Base-by-base conservation (phyloP, 345 rosid genomes). In the Boechera retrofracta region DNA sequence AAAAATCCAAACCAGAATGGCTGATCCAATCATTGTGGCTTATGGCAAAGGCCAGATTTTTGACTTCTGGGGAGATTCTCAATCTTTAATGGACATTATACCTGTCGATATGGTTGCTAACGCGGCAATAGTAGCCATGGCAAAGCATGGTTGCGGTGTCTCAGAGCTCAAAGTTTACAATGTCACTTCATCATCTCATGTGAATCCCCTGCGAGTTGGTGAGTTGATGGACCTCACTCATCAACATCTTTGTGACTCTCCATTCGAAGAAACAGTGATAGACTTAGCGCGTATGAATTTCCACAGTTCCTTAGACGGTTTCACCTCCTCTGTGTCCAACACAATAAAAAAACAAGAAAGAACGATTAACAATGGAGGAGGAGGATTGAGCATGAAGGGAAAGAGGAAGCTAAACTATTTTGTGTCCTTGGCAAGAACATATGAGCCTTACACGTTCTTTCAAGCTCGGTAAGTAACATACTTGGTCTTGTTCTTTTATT, bases 1-100 rank as follows among this genome's bases (percentile, higher is more conserved):
- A 28, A 4, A 65, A 10, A 33, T 21, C 38, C 0, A 31, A 0
- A 31, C 41, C 38, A 84, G 89, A 71, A 65, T 84, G 85, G 2
- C 3, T 1, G 85, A 71, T 44, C 89, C 87, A 11, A 3, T 86
- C 4, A 51, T 86, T 29, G 21, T 82, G 24, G 74, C 77, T 45
- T 74, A 82, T 9, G 86, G 68, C 2, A 82, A 84, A 64, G 78
- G 82, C 21, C 79, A 73, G 51, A 79, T 84, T 60, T 66, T 83
- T 2, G 78, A 32, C 7, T 64, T 82, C 3, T 36, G 47, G 11
- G 85, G 29, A 21, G 62, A 86, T 60, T 77, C 65, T 11, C 7
- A 74, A 32, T 41, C 64, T 4, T 41, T 74, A 4, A 0, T 74
- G 0, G 85, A 86, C 45, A 6, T 83, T 31, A 74, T 56, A 70